phyloP scores from a whole-genome alignment of 139 green algal genomes.

The Asterochloris sp. region DNA sequence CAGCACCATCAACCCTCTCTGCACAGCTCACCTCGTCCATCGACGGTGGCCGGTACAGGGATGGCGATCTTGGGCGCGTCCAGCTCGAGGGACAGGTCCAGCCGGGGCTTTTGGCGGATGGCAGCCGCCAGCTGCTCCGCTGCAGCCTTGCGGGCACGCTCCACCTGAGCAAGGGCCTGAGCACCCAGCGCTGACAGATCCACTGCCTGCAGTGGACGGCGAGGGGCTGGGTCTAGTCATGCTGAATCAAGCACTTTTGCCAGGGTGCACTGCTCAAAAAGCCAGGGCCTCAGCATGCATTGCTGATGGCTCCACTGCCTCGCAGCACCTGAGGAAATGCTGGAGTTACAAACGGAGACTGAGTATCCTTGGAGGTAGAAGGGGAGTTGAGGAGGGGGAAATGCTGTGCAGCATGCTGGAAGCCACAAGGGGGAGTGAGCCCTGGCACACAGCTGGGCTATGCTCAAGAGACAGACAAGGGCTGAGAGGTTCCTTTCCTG shows the following conservation, averaged over 20 bases:
- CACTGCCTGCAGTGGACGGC: conserved; percentile 18
- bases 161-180: conserved; percentile 47
- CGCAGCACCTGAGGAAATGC: too few species aligned
- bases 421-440: too few species aligned
- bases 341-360: too few species aligned
- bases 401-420: too few species aligned
- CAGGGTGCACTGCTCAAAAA: neutral
- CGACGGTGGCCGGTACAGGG: conserved; percentile 25
- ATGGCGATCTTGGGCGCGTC: conserved; percentile 84
- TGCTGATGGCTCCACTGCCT: too few species aligned
- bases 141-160: conserved; percentile 47
- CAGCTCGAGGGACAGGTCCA: conserved; percentile 61
- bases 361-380: too few species aligned
- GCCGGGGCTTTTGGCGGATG: conserved; percentile 38
- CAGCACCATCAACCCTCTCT: neutral
- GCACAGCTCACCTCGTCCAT: conserved; percentile 12
- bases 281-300: too few species aligned
- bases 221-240: neutral
- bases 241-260: neutral
- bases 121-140: conserved; percentile 47
- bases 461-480: too few species aligned
- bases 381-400: too few species aligned
- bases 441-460: too few species aligned
- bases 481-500: too few species aligned
- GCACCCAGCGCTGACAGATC: conserved; percentile 50